Base-by-base conservation (phyloP, 1,284 basidiomycete genomes). In the Lignosus rhinocerotis region DNA sequence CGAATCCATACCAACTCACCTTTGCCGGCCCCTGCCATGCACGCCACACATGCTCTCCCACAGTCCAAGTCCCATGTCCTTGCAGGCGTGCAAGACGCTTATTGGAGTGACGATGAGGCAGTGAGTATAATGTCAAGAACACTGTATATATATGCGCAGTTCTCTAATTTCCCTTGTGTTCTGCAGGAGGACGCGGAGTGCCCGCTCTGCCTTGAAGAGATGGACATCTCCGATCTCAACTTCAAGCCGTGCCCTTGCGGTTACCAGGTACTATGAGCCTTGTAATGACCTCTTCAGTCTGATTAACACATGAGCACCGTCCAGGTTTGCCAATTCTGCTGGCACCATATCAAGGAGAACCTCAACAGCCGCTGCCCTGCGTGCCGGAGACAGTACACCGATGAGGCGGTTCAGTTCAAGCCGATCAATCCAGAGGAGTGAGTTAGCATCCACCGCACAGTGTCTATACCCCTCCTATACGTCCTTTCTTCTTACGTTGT, bases 181-280 rank as follows among this genome's bases (percentile, higher is more conserved):
- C 31, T 12, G 2, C 64, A 97, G 94, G 97, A 99, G 76, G 95
- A 98, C 70, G 92, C 93, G 67, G 96, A 99, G 70, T 99, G 97
- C 77, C 94, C 97, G 48, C 87, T 99, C 63, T 99, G 97, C 78
- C 86, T 98, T 57, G 97, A 99, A 73, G 96, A 98, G 77, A 95
- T 99, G 87, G 97, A 99, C 77, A 86, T 99, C 64, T 96, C 95
- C 43, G 97, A 99, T 82, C 86, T 98, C 72, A 97, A 98, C 81
- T 99, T 99, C 81, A 97, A 96, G 80, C 97, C 97, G 17, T 99
- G 97, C 76, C 88, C 96, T 55, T 99, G 97, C 77, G 97, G 97
- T 66, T 97, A 99, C 78, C 96, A 98, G 83, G 96, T 93, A 72
- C 69, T 78, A 70, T 54, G 41, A 49, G 43, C 52, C 48, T 17